Conservation (phyloP, 768 basidiomycete genomes). For the Tephrocybe sp. region DNA sequence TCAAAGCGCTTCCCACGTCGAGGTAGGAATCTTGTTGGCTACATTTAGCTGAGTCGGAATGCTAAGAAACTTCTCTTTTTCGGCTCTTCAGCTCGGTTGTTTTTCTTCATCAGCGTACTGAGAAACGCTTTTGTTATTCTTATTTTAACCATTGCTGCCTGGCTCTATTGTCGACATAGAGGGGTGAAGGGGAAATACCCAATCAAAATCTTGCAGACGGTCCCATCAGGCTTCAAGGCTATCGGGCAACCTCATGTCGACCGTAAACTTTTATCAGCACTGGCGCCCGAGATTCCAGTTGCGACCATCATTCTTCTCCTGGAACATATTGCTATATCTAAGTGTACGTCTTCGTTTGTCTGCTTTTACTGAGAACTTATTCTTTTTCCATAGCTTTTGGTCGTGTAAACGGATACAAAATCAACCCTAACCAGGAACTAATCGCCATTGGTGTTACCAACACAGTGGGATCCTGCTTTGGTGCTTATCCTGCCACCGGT, state of each 20-base stretch:
- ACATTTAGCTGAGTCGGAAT: conserved; percentile 1
- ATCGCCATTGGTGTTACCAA: conserved; percentile 98
- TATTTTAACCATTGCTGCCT: conserved; percentile 83
- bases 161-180: conserved; percentile 74
- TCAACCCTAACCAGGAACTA: conserved; percentile 90
- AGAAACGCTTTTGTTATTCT: conserved; percentile 88
- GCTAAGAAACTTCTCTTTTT: background rate
- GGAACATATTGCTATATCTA: conserved; percentile 97
- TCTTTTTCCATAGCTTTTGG: conserved; percentile 69
- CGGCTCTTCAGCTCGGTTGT: conserved; percentile 49
- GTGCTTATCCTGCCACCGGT: conserved; percentile 94
- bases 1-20: conserved; percentile 58
- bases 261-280: conserved; percentile 52
- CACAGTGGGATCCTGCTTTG: conserved; percentile 85
- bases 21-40: conserved; percentile 34
- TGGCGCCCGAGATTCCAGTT: conserved; percentile 76
- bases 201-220: conserved; percentile 78
- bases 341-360: conserved; percentile 46
- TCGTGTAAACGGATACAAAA: conserved; percentile 92
- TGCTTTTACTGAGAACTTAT: background rate
- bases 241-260: conserved; percentile 41
- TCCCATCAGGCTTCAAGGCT: conserved; percentile 81
- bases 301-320: conserved; percentile 87
- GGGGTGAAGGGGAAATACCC: conserved; percentile 66
- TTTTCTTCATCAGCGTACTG: conserved; percentile 78